Evolutionary conservation across 2,329 filamentous ascomycete genomes (phyloP), one percentile per base, ranked within the genome.

Genomic region (Biscogniauxia mediterranea): DNA sequence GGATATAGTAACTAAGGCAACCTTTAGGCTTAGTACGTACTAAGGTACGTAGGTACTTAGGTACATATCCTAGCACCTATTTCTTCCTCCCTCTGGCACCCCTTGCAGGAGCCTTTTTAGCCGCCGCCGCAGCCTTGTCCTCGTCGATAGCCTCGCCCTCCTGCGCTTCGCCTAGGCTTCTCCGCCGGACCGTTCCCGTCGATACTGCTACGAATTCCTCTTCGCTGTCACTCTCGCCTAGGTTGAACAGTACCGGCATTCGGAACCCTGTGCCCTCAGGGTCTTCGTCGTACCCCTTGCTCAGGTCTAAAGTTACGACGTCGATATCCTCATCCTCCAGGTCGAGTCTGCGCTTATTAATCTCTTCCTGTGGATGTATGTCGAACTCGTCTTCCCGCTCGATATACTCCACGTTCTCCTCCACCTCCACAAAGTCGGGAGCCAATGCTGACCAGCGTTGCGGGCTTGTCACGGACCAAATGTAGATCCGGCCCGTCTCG

Each of bases 311-410:
- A 0, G 91, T 93, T 60, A 97, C 79, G 1, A 97, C 92, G 71
- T 99, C 95, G 4, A 98, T 89, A 61, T 93, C 89, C 74, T 98
- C 95, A 69, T 98, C 95, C 77, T 99, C 95, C 13, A 90, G 84
- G 73, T 98, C 93, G 1, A 98, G 82, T 52, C 93, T 86, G 28
- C 94, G 87, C 75, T 97, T 94, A 73, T 96, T 92, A 59, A 98
- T 89, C 75, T 98, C 94, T 73, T 97, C 94, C 61, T 94, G 89
- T 0, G 93, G 93, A 73, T 98, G 95, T 60, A 98, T 96, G 75
- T 99, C 96, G 70, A 99, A 99, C 73, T 99, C 95, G 74, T 99
- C 95, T 77, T 99, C 95, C 59, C 87, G 86, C 76, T 99, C 95
- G 51, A 96, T 86, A 73, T 99, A 99, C 74, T 98, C 92, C 21